Evolutionary conservation across 2,329 filamentous ascomycete genomes (phyloP).

Genomic region (Ophiostoma sp.): DNA sequence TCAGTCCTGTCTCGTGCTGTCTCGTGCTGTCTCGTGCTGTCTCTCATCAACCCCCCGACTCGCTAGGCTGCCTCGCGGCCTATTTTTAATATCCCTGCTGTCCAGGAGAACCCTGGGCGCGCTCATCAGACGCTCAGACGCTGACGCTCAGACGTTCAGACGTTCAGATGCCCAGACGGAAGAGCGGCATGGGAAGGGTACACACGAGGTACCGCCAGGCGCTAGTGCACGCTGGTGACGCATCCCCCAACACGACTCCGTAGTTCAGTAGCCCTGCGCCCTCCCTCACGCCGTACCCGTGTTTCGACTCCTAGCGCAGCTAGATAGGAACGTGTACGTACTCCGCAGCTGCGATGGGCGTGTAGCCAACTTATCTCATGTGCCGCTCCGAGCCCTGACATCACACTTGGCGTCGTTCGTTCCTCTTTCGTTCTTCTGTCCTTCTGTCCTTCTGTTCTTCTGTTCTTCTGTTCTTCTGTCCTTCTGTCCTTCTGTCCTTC

Average conservation of each 20-base stretch:
- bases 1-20: no score
- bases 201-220: no score
- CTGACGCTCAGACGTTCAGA: background rate
- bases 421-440: background rate
- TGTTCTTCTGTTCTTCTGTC: no score
- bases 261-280: no score
- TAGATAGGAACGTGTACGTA: background rate
- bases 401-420: background rate
- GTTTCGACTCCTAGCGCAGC: background rate
- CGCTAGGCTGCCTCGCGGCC: background rate
- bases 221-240: no score
- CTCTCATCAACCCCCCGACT: no score
- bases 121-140: conserved; percentile 5
- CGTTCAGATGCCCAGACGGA: background rate
- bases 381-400: background rate
- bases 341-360: background rate
- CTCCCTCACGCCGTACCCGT: background rate
- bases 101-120: background rate
- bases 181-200: background rate
- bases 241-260: no score
- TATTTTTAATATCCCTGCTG: background rate
- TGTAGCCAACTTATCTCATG: no score
- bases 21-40: no score
- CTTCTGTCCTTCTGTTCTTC: background rate
- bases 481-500: no score